These are phyloP conservation scores for Mycena crocata DNA, from an alignment of 768 basidiomycete species.

Conservation along the genomic window DNA sequence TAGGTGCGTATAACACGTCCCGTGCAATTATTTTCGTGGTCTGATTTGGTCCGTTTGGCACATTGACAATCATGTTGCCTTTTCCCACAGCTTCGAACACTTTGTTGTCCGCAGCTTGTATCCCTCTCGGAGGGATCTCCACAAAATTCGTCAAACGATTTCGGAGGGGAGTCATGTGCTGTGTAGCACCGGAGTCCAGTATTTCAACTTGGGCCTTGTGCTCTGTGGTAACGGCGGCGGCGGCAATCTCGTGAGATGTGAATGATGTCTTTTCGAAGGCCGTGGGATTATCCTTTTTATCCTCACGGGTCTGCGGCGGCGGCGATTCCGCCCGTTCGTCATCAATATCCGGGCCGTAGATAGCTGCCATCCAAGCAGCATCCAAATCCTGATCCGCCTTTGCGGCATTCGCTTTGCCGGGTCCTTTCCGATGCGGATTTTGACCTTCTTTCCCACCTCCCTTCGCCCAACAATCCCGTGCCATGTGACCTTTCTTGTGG, in stretches of 20 bases:
- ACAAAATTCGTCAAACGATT: slow-evolving; percentile 44
- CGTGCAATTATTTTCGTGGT: too few relatives aligned
- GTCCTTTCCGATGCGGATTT: too few relatives aligned
- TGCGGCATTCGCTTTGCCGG: too few relatives aligned
- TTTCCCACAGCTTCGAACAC: too few relatives aligned
- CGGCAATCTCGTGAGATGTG: slow-evolving; percentile 3
- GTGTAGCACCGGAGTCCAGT: slow-evolving; percentile 50
- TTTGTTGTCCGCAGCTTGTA: slow-evolving; percentile 47
- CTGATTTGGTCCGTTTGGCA: too few relatives aligned
- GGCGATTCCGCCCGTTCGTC: too few relatives aligned
- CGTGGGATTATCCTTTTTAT: neutral
- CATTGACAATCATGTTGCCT: too few relatives aligned
- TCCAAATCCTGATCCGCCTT: too few relatives aligned
- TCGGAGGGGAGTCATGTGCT: slow-evolving; percentile 49
- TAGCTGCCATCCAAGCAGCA: too few relatives aligned
- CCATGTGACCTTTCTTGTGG: too few relatives aligned
- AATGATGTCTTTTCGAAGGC: neutral
- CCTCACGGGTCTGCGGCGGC: neutral
- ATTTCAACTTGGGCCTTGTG: slow-evolving; percentile 36
- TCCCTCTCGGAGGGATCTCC: slow-evolving; percentile 39
- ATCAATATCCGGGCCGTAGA: neutral
- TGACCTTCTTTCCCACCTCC: slow-evolving; percentile 54
- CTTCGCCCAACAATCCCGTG: too few relatives aligned
- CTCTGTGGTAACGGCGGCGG: neutral
- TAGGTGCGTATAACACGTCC: too few relatives aligned